A percentile compares a stretch with the other conserved stretches of the same genome.
phyloP scores from a whole-genome alignment of 2,329 filamentous ascomycete genomes.

The Paraphaeosphaeria sporulosa region DNA sequence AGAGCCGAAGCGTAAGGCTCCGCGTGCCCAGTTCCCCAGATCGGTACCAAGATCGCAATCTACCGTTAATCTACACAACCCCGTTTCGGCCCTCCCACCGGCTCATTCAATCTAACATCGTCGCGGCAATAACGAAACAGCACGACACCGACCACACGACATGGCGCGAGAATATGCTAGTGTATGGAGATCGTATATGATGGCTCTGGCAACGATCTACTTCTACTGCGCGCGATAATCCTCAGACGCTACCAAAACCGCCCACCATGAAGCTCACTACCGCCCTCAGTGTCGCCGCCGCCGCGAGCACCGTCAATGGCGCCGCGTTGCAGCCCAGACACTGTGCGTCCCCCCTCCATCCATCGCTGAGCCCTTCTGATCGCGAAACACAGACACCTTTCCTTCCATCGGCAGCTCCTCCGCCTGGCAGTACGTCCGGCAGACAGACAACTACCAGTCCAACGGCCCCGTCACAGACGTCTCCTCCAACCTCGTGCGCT shows the following conservation, averaged over 20 bases:
- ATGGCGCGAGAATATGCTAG: constrained; percentile 10
- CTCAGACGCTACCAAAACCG: not conserved
- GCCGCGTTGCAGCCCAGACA: constrained; percentile 38
- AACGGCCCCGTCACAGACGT: constrained; percentile 43
- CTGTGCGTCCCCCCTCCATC: constrained; percentile 19
- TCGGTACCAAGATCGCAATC: constrained; percentile 18
- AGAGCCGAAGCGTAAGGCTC: constrained; percentile 31
- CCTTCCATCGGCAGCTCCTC: constrained; percentile 31
- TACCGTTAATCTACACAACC: constrained; percentile 34
- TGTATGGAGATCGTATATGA: constrained; percentile 10
- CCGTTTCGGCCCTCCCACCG: constrained; percentile 25
- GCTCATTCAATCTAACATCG: constrained; percentile 29
- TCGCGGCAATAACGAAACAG: constrained; percentile 17
- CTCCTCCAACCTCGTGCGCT: constrained; percentile 39
- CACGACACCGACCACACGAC: constrained; percentile 3
- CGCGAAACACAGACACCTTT: constrained; percentile 30
- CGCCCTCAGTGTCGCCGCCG: constrained; percentile 28
- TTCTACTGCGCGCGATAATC: not conserved
- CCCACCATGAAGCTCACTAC: constrained; percentile 35
- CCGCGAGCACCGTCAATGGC: constrained; percentile 28
- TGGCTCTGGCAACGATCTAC: constrained; percentile 1
- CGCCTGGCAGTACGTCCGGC: constrained; percentile 43
- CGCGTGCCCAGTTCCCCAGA: constrained; percentile 26
- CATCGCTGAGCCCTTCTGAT: constrained; percentile 1
- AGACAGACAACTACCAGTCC: constrained; percentile 41